These are phyloP conservation scores for Thuja plicata DNA, from an alignment of 83 land plant species.

Conservation along the genomic window DNA sequence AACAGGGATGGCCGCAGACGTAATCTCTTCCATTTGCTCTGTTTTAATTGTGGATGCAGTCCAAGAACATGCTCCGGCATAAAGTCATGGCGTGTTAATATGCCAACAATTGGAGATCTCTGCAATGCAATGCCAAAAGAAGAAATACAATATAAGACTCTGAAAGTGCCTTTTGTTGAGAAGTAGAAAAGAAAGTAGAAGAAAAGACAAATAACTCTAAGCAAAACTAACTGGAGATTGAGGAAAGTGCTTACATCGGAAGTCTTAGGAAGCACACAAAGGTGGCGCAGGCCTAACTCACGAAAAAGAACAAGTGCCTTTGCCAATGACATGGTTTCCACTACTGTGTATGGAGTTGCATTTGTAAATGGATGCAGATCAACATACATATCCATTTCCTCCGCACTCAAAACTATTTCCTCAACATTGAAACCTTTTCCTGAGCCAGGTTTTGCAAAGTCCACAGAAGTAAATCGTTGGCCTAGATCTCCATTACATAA, in stretches of 20 bases:
- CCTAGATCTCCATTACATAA: conserved; percentile 7
- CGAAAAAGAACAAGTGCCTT: conserved; percentile 84
- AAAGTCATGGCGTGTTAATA: conserved; percentile 89
- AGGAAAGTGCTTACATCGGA: conserved; percentile 47
- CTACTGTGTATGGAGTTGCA: conserved; percentile 90
- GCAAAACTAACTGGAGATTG: neutral
- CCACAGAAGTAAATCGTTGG: conserved; percentile 41
- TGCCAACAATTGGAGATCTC: conserved; percentile 77
- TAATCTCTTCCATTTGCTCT: conserved; percentile 57
- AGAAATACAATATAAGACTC: conserved; percentile 10
- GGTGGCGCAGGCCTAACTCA: conserved; percentile 80
- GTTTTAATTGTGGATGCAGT: conserved; percentile 38
- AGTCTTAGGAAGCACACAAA: conserved; percentile 79
- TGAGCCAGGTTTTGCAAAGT: conserved; percentile 86
- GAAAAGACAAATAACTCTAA: neutral
- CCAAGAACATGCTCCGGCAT: conserved; percentile 76
- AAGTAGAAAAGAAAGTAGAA: neutral
- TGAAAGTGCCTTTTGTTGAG: too few relatives aligned
- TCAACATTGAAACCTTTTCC: conserved; percentile 67
- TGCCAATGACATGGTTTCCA: conserved; percentile 94
- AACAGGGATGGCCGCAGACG: conserved; percentile 26
- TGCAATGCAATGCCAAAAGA: conserved; percentile 56
- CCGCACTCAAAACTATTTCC: conserved; percentile 48
- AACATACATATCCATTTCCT: conserved; percentile 89
- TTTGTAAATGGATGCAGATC: conserved; percentile 90